Evolutionary conservation across 2,329 filamentous ascomycete species (phyloP), one percentile per base, ranked within the genome.

Genomic region (Penicillium sp.): DNA sequence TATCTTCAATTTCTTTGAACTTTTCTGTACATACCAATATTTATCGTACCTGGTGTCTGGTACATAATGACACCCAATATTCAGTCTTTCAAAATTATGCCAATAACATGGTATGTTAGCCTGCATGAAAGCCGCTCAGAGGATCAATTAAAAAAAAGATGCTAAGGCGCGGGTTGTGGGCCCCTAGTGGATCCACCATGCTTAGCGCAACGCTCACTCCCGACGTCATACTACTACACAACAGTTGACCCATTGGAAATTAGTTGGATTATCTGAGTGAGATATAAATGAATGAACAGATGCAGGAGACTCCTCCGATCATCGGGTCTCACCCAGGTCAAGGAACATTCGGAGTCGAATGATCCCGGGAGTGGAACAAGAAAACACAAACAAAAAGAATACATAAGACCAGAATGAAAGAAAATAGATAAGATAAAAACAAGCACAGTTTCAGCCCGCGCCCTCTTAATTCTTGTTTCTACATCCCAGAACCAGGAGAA

Each of bases 401-500:
- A 58, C 44, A 56, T 24, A 10, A 11, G 26, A 60, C 55, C n/a
- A 24, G 19, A 29, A 31, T 21, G 9, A 22, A 22, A 13, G 39
- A 42, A 4, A 22, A 14, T 9, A 19, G 35, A 39, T 39, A 22
- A 19, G 11, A 14, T 42, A 4, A 42, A 13, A 22, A 22, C 10
- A 8, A 35, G 33, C 49, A 48, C 14, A 44, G 55, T 31, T 46
- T 57, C 62, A 59, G n/a, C 58, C 61, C 54, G 55, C 58, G 56
- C 62, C 63, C 55, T 68, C 56, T 65, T 64, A 59, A 56, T 45
- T 61, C 63, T 63, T 65, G 67, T 63, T 66, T 69, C 67, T 66
- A 70, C 58, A 57, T 59, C 49, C 54, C 55, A 44, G 58, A 59
- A 29, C 29, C 48, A 52, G 51, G 47, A 55, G 61, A 62, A 62